These are phyloP conservation scores for Thraustochytrium sp. DNA, from an alignment of 352 stramenopile genomes.

Conservation along the genomic window DNA sequence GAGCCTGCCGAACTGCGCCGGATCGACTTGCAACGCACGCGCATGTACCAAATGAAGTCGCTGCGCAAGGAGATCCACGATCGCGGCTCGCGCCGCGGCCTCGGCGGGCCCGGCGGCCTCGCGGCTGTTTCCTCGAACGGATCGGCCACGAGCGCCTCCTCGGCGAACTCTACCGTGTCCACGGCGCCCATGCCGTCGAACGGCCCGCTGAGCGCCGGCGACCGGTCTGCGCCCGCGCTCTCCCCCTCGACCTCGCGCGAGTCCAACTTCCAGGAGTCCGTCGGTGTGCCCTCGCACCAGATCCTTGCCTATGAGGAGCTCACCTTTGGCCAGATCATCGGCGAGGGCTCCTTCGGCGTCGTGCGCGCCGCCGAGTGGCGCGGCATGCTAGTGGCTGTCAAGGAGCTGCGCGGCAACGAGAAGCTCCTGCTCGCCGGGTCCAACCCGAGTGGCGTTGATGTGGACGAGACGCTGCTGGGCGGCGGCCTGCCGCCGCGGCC, in stretches of 20 bases:
- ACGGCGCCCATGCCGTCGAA: neutral
- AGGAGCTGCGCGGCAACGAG: slow-evolving; percentile 30
- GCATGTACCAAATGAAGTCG: neutral
- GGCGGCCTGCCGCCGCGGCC: neutral
- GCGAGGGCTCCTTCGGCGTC: slow-evolving; percentile 43
- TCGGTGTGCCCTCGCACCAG: slow-evolving; percentile 32
- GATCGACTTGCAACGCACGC: neutral
- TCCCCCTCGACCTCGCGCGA: neutral
- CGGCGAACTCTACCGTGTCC: neutral
- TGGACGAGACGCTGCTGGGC: neutral
- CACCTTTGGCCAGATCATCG: slow-evolving; percentile 23
- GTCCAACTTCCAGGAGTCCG: slow-evolving; percentile 12
- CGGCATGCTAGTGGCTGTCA: slow-evolving; percentile 42
- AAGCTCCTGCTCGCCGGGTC: neutral
- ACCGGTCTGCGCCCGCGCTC: neutral
- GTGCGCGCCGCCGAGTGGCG: slow-evolving; percentile 34
- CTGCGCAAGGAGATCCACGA: neutral
- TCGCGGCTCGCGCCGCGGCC: neutral
- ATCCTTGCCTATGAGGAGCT: slow-evolving; percentile 31
- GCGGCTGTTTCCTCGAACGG: neutral
- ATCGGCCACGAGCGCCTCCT: neutral
- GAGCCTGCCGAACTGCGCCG: neutral
- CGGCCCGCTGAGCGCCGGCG: neutral
- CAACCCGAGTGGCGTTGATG: neutral
- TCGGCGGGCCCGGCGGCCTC: neutral